Evolutionary conservation across 2,329 filamentous ascomycete species (phyloP), one percentile per base, ranked within the genome.

Genomic region (Lachnellula arida): DNA sequence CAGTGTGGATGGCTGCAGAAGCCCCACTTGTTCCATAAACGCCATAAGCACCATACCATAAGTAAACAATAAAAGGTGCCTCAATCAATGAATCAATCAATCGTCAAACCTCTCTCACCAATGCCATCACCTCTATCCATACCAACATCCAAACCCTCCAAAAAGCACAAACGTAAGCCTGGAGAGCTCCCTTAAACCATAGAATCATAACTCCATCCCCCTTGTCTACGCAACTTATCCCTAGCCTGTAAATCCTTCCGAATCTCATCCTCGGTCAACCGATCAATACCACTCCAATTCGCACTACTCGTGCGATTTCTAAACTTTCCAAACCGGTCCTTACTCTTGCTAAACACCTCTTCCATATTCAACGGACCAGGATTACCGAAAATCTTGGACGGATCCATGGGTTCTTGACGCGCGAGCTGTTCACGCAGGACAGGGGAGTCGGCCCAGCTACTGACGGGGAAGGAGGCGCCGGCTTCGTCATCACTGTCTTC

Each of bases 301-400:
- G 95, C 95, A 73, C 91, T 96, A 65, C 90, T 96, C 5, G 93
- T 97, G 54, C 94, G 82, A 51, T 89, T 86, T 17, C 95, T 84
- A 79, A 97, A 97, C 68, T 91, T 89, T 76, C 89, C 89, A 71
- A 89, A 85, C 61, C 88, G 78, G 54, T 93, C 91, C 71, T 91
- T 91, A 72, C 88, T 92, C 71, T 91, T 90, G 73, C 81, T 88
- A 74, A 99, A 99, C 34, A 97, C 91, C 70, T 97, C 92, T 67
- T 99, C 95, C 87, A 99, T 94, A 67, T 91, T 90, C 62, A 99
- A 78, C 12, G 91, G 89, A 11, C 82, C 86, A 23, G 96, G 91
- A 0, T 90, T 89, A 0, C 94, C 94, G 68, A 99, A 99, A 52
- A 99, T 89, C 39, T 81, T 77, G 67, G 89, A 84, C 0, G 91